Conservation (phyloP, 768 basidiomycete species). For the Coprinopsis strossmayeri region DNA sequence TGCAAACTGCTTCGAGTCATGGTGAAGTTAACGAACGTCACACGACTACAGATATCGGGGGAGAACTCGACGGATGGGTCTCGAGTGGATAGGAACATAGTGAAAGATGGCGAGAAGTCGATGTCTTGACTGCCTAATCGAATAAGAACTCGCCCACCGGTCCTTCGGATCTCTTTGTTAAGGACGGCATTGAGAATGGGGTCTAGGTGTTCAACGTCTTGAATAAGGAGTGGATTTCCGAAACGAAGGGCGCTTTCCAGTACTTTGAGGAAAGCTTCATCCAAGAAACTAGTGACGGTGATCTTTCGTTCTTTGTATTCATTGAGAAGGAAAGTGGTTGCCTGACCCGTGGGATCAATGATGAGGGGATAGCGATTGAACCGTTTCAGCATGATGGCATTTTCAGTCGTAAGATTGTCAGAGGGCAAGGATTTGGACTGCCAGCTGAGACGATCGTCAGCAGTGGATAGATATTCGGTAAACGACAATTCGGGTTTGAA, state of each 20-base stretch:
- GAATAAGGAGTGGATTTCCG: slow-evolving; percentile 94
- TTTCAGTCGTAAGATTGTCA: slow-evolving; percentile 94
- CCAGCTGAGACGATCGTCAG: slow-evolving; percentile 94
- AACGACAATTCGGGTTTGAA: slow-evolving; percentile 91
- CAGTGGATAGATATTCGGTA: slow-evolving; percentile 93
- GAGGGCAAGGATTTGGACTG: slow-evolving; percentile 93
- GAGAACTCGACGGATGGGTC: slow-evolving; percentile 98
- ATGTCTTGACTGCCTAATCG: slow-evolving; percentile 97
- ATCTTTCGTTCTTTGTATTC: slow-evolving; percentile 97
- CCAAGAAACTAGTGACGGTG: slow-evolving; percentile 96
- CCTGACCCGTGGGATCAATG: slow-evolving; percentile 97
- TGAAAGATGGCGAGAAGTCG: slow-evolving; percentile 99
- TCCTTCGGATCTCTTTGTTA: slow-evolving; percentile 93
- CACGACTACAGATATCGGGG: slow-evolving; percentile 96
- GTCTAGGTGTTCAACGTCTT: slow-evolving; percentile 96
- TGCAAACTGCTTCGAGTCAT: slow-evolving; percentile 99
- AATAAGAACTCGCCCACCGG: slow-evolving; percentile 95
- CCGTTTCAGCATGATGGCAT: slow-evolving; percentile 99
- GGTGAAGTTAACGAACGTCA: slow-evolving; percentile 94
- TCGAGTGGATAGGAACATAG: slow-evolving; percentile 96
- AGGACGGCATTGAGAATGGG: slow-evolving; percentile 96
- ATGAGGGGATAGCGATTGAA: slow-evolving; percentile 97
- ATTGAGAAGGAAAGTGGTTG: slow-evolving; percentile 88
- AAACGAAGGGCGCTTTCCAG: slow-evolving; percentile 98
- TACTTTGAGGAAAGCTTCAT: slow-evolving; percentile 98